A percentile compares a stretch with the other conserved stretches of the same genome.
phyloP scores from a whole-genome alignment of 2,329 filamentous ascomycete species.

The Venturia nashicola region DNA sequence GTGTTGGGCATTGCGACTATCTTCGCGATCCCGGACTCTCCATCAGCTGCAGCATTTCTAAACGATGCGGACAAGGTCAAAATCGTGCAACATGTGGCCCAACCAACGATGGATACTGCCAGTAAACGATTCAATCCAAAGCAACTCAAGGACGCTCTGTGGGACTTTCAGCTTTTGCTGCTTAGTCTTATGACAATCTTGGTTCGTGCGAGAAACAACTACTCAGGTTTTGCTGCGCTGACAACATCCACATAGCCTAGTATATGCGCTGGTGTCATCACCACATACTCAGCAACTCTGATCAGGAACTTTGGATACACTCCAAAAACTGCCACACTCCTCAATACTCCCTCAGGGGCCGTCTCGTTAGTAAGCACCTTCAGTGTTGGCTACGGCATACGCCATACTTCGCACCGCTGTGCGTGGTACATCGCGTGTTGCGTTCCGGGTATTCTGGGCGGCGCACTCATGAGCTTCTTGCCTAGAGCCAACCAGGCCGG shows the following conservation, averaged over 20 bases:
- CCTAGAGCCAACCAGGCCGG: not conserved
- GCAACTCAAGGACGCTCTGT: too few relatives aligned
- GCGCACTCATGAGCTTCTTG: slow-evolving; percentile 7
- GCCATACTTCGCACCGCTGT: slow-evolving; percentile 2
- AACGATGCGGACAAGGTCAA: too few relatives aligned
- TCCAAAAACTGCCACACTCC: slow-evolving; percentile 17
- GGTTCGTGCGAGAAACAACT: too few relatives aligned
- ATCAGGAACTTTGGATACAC: slow-evolving; percentile 21
- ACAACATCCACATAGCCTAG: too few relatives aligned
- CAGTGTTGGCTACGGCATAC: not conserved
- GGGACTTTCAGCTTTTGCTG: slow-evolving; percentile 27
- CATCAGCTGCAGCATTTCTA: too few relatives aligned
- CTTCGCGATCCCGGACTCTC: too few relatives aligned
- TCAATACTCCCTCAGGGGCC: slow-evolving; percentile 45
- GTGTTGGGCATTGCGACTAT: too few relatives aligned
- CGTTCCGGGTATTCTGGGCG: slow-evolving; percentile 5
- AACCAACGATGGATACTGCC: too few relatives aligned
- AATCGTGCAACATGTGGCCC: too few relatives aligned
- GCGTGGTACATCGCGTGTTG: not conserved
- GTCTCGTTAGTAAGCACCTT: not conserved
- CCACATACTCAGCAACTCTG: slow-evolving; percentile 19
- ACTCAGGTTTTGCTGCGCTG: too few relatives aligned
- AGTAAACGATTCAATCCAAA: too few relatives aligned
- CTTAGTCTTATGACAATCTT: slow-evolving; percentile 16
- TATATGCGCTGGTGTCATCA: slow-evolving; percentile 21